A percentile compares a stretch with the other conserved stretches of the same genome.
Evolutionary conservation across 2,329 filamentous ascomycete species (phyloP).

Genomic region (Beauveria sp.): DNA sequence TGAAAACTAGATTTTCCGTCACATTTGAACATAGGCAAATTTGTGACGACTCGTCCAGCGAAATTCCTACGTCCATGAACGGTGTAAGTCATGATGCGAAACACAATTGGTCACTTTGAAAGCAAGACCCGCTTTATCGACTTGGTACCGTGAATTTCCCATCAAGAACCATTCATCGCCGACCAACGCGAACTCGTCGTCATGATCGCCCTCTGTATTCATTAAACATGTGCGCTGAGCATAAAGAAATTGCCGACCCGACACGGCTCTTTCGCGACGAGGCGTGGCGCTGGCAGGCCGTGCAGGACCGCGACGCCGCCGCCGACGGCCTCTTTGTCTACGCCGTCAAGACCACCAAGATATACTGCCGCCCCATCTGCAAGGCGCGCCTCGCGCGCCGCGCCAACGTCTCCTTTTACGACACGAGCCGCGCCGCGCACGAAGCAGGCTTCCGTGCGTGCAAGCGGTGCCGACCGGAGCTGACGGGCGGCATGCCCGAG

Average conservation of each 20-base stretch:
- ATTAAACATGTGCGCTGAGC: neutral
- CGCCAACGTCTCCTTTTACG: slow-evolving; percentile 51
- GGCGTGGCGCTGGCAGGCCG: slow-evolving; percentile 28
- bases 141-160: neutral
- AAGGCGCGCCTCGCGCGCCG: slow-evolving; percentile 52
- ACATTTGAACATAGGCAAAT: neutral
- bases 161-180: neutral
- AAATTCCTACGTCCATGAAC: too few species aligned
- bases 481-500: slow-evolving; percentile 32
- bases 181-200: neutral
- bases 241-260: neutral
- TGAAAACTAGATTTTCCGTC: neutral
- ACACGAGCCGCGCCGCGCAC: slow-evolving; percentile 35
- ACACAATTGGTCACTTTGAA: slow-evolving; percentile 23
- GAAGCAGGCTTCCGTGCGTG: slow-evolving; percentile 46
- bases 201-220: neutral
- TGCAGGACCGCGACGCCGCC: slow-evolving; percentile 25
- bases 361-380: slow-evolving; percentile 56
- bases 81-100: neutral
- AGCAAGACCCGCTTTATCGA: slow-evolving; percentile 22
- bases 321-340: slow-evolving; percentile 36
- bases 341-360: slow-evolving; percentile 35
- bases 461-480: slow-evolving; percentile 46
- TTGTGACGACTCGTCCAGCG: neutral
- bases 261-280: slow-evolving; percentile 22